Evolutionary conservation across 441 rosid species (phyloP).

Genomic region (Manihot esculenta): DNA sequence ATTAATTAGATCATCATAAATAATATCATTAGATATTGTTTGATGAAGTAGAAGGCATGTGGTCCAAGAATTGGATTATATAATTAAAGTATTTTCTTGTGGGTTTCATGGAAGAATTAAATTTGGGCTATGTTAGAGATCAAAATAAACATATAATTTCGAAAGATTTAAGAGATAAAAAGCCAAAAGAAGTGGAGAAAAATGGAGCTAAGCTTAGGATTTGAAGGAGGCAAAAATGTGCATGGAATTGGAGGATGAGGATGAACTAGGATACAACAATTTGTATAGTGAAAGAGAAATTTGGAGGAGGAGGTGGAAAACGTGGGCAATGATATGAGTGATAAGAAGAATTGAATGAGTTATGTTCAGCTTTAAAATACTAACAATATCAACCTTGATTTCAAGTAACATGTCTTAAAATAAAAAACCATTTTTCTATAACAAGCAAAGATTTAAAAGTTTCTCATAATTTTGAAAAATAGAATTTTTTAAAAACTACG

Average conservation of each 20-base stretch:
- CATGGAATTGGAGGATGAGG: slow-evolving; percentile 30
- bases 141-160: background rate
- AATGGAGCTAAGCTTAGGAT: slow-evolving; percentile 67
- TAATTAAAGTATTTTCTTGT: too few species aligned
- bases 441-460: background rate
- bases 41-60: too few species aligned
- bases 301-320: slow-evolving; percentile 24
- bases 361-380: slow-evolving; percentile 72
- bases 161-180: background rate
- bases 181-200: background rate
- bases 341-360: slow-evolving; percentile 68
- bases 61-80: too few species aligned
- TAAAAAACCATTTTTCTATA: slow-evolving; percentile 20
- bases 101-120: too few species aligned
- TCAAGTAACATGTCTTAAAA: slow-evolving; percentile 23
- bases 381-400: slow-evolving; percentile 28
- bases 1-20: too few species aligned
- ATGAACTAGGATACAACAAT: slow-evolving; percentile 51
- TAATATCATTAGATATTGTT: too few species aligned
- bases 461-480: slow-evolving; percentile 6
- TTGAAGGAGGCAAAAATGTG: slow-evolving; percentile 50
- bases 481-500: slow-evolving; percentile 16
- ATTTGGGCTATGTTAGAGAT: slow-evolving; percentile 25
- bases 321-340: slow-evolving; percentile 35
- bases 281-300: slow-evolving; percentile 40